Conservation (phyloP, 495 filamentous ascomycete species). For the Annulohypoxylon moriforme region DNA sequence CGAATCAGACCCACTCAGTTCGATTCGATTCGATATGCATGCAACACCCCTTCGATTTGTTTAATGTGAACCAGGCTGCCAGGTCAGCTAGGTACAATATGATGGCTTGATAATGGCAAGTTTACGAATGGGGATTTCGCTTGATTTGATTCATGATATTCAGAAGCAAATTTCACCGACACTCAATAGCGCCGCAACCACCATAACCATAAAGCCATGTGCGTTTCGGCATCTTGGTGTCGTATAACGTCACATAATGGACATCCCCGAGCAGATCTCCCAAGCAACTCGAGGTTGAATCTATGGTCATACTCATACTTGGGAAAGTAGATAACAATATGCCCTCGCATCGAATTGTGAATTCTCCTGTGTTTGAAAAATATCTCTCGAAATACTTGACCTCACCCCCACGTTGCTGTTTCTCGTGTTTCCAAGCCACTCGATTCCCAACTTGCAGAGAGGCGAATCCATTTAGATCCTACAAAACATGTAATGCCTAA, state of each 20-base stretch:
- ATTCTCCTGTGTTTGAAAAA: slow-evolving; percentile 2
- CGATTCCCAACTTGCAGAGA: not conserved
- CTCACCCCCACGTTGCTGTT: not conserved
- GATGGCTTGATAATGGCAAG: slow-evolving; percentile 11
- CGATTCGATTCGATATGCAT: slow-evolving; percentile 29
- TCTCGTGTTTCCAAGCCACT: slow-evolving; percentile 9
- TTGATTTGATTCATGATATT: not conserved
- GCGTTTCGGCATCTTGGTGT: slow-evolving; percentile 3
- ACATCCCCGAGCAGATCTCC: slow-evolving; percentile 31
- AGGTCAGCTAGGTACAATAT: not conserved
- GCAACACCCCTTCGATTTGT: slow-evolving; percentile 23
- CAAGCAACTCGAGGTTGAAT: not conserved
- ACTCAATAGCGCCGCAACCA: not conserved
- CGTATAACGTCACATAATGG: slow-evolving; percentile 16
- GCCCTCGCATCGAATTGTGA: slow-evolving; percentile 7
- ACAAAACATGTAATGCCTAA: not conserved
- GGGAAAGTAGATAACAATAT: not conserved
- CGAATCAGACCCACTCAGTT: slow-evolving; percentile 13
- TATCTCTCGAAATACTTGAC: slow-evolving; percentile 1
- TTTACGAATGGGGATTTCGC: slow-evolving; percentile 2
- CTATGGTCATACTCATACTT: not conserved
- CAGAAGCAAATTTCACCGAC: not conserved
- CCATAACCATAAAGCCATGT: not conserved
- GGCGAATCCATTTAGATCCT: slow-evolving; percentile 24
- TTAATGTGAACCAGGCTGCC: not conserved